Base-by-base conservation (phyloP, 768 basidiomycete species). In the Tephrocybe sp. region DNA sequence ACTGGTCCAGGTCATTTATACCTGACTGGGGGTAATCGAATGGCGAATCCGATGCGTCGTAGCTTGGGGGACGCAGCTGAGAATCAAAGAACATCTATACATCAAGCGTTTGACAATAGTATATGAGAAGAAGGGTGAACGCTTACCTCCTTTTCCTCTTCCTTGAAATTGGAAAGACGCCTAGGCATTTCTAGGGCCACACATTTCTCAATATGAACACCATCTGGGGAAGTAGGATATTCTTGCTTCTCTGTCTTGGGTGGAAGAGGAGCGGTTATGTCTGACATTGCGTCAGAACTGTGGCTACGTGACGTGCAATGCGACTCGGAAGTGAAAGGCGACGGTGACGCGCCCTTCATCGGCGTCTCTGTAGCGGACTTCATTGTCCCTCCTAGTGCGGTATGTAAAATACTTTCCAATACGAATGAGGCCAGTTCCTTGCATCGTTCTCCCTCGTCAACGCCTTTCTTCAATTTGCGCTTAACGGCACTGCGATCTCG, bases 361-460 rank as follows among this genome's bases (percentile, higher is more conserved):
- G 45, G 40, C 13, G 45, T 42, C 42, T 57, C 41, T 18, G 49
- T 46, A 22, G 22, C 44, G 18, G 36, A 44, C 45, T 50, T 61
- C 42, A 58, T 56, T 22, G 62, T 49, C 12, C 51, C 47, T 41
- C 63, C 52, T 15, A 66, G 54, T 23, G 67, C 67, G 46, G 58
- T 56, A 45, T 65, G 63, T n/a, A 66, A 57, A 48, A 65, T 47
- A 21, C 71, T 71, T 27, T 61, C 54, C 57, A 67, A 55, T 24
- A 73, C 50, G 13, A 76, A 57, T 16, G 64, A 55, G 4, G 72
- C 72, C 8, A 75, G 55, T 34, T 57, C 61, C 49, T 67, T 64
- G 52, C 73, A 79, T 42, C 68, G 71, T 47, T 63, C 69, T 45
- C 60, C 61, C 36, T 75, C 74, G 15, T 58, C 61, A 29, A 64